Conservation (phyloP, 1,284 basidiomycete species). For the Cutaneotrichosporon sp. region DNA sequence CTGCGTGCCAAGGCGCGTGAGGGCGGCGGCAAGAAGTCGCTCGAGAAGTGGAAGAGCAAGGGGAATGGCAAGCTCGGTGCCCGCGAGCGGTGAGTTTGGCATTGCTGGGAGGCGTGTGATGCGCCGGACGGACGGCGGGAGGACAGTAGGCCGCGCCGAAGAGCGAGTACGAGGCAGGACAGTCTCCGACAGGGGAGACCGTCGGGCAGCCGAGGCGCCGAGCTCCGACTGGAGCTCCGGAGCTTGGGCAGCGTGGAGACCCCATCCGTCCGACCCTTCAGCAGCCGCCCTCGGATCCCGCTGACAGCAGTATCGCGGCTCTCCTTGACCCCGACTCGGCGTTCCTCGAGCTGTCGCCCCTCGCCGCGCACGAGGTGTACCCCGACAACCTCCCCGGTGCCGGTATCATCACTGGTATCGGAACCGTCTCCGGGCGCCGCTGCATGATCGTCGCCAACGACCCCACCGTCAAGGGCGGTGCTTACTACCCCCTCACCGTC, state of each 20-base stretch:
- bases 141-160: neutral
- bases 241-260: no score
- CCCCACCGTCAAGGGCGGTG: slow-evolving; percentile 89
- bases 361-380: slow-evolving; percentile 89
- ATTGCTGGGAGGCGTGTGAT: no score
- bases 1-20: slow-evolving; percentile 58
- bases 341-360: slow-evolving; percentile 81
- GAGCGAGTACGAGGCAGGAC: no score
- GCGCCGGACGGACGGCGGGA: no score
- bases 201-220: no score
- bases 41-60: slow-evolving; percentile 66
- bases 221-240: no score
- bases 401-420: slow-evolving; percentile 88
- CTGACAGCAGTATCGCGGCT: slow-evolving; percentile 58
- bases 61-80: slow-evolving; percentile 82
- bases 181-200: no score
- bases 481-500: slow-evolving; percentile 89
- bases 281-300: no score
- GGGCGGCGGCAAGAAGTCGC: slow-evolving; percentile 63
- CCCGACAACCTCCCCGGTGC: slow-evolving; percentile 79
- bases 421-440: slow-evolving; percentile 72
- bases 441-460: slow-evolving; percentile 92
- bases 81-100: slow-evolving; percentile 76
- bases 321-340: slow-evolving; percentile 84
- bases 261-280: no score